Conservation (phyloP, 164 flowering plant genomes). For the Akebia trifoliata region DNA sequence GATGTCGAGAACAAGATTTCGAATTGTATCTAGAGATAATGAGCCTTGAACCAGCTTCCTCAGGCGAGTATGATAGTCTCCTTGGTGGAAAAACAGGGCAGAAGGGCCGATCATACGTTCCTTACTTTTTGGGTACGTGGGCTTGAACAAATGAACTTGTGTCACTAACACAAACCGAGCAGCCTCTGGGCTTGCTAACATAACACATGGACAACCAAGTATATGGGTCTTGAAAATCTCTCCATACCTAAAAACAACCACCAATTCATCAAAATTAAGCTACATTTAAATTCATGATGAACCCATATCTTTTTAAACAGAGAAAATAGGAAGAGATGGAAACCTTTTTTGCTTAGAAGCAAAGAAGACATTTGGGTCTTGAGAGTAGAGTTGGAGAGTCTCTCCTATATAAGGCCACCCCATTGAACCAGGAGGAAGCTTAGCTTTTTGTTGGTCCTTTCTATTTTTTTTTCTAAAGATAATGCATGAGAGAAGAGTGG, state of each 20-base stretch:
- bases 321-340: neutral
- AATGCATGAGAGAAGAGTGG: constrained; percentile 21
- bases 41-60: constrained; percentile 69
- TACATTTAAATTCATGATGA: neutral
- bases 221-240: constrained; percentile 87
- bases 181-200: constrained; percentile 89
- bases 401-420: constrained; percentile 88
- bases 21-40: constrained; percentile 44
- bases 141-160: constrained; percentile 81
- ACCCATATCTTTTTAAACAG: too few relatives aligned
- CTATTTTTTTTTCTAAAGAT: constrained; percentile 16
- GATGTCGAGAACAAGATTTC: constrained; percentile 35
- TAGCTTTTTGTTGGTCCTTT: constrained; percentile 18
- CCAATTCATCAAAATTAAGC: neutral
- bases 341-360: constrained; percentile 60
- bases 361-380: constrained; percentile 70
- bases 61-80: constrained; percentile 60
- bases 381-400: constrained; percentile 74
- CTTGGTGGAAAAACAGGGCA: constrained; percentile 88
- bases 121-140: constrained; percentile 87
- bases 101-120: constrained; percentile 68
- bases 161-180: constrained; percentile 66
- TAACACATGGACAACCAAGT: constrained; percentile 77
- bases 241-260: constrained; percentile 51
- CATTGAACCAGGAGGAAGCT: constrained; percentile 85